Evolutionary conservation across 2,329 filamentous ascomycete species (phyloP).

Genomic region (Ascochyta lentis): DNA sequence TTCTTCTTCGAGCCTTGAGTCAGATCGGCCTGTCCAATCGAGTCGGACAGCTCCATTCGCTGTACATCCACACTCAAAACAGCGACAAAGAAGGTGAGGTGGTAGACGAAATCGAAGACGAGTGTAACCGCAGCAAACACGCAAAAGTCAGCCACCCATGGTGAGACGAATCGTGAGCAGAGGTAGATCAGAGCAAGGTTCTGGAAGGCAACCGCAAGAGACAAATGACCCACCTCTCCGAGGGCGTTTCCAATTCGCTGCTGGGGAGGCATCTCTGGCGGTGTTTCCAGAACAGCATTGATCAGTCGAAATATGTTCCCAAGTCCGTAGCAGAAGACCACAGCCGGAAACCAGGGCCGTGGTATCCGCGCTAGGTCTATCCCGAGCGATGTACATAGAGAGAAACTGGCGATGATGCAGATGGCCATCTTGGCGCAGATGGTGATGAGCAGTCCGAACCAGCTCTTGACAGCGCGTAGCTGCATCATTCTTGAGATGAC

Average conservation of each 20-base stretch:
- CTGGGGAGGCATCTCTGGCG: constrained; percentile 71
- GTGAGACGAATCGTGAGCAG: constrained; percentile 71
- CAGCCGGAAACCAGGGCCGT: constrained; percentile 74
- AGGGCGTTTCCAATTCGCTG: constrained; percentile 75
- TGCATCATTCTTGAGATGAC: constrained; percentile 72
- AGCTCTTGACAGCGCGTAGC: constrained; percentile 76
- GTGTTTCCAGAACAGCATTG: constrained; percentile 76
- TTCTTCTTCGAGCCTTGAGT: constrained; percentile 54
- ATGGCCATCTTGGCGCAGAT: constrained; percentile 73
- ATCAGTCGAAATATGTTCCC: constrained; percentile 82
- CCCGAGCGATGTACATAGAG: constrained; percentile 76
- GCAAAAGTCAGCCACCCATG: constrained; percentile 77
- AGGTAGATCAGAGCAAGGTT: constrained; percentile 71
- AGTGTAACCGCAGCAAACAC: constrained; percentile 77
- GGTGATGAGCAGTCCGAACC: constrained; percentile 73
- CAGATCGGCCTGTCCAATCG: constrained; percentile 59
- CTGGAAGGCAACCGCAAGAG: constrained; percentile 70
- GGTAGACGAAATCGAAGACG: constrained; percentile 77
- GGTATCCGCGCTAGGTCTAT: constrained; percentile 79
- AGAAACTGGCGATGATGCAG: constrained; percentile 80
- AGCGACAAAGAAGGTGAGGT: constrained; percentile 80
- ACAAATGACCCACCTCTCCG: constrained; percentile 73
- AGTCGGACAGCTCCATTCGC: constrained; percentile 76
- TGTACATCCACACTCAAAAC: constrained; percentile 81
- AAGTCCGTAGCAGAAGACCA: constrained; percentile 77